Percentiles rank a stretch among this genome's conserved stretches.
Conservation (phyloP, 1,139 yeast genomes). For the Fermentozyma sake region DNA sequence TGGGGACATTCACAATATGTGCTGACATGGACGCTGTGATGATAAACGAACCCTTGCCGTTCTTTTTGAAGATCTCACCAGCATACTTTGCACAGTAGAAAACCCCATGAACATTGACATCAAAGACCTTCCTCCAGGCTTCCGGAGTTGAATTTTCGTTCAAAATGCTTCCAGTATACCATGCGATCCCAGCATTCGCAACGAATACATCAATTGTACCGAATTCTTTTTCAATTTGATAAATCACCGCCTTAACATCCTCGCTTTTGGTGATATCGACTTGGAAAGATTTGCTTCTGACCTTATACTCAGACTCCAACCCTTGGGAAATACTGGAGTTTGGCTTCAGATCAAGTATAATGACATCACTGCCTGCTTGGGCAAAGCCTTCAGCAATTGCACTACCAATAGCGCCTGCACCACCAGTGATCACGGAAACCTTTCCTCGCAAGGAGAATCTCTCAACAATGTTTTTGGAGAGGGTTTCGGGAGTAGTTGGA, state of each 20-base stretch:
- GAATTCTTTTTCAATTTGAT: constrained; percentile 63
- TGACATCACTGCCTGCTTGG: constrained; percentile 88
- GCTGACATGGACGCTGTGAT: constrained; percentile 87
- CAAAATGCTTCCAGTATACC: constrained; percentile 51
- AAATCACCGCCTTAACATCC: constrained; percentile 53
- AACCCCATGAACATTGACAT: constrained; percentile 19
- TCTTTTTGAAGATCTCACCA: constrained; percentile 66
- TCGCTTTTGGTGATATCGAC: constrained; percentile 60
- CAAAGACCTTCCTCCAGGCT: constrained; percentile 15
- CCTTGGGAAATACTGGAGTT: constrained; percentile 57
- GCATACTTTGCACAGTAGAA: constrained; percentile 45
- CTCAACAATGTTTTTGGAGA: constrained; percentile 34
- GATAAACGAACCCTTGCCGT: constrained; percentile 67
- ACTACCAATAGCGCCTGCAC: constrained; percentile 80
- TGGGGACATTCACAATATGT: constrained; percentile 78
- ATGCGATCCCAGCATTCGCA: constrained; percentile 88
- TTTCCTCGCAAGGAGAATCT: constrained; percentile 72
- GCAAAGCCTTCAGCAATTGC: constrained; percentile 84
- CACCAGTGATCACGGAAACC: constrained; percentile 85
- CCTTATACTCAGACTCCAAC: constrained; percentile 58
- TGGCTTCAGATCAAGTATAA: constrained; percentile 68
- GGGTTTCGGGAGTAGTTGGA: constrained; percentile 20
- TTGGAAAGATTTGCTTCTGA: constrained; percentile 65
- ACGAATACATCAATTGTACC: constrained; percentile 77
- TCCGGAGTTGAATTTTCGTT: constrained; percentile 17